Percentiles rank a stretch among this genome's conserved stretches.
Conservation (phyloP, 75 land plant genomes). For the Selaginella tamariscina region DNA sequence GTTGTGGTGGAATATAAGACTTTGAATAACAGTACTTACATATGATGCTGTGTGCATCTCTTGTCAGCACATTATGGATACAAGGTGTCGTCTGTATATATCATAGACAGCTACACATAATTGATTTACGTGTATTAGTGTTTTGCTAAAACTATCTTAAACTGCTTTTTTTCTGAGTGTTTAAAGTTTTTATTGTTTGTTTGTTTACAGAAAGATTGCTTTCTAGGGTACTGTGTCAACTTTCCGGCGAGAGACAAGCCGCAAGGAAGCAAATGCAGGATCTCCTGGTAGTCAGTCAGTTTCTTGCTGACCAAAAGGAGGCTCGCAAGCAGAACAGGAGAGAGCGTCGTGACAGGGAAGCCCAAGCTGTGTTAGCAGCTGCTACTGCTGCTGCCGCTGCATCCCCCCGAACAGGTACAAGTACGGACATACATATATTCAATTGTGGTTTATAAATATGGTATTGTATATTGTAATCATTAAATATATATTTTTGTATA, state of each 20-base stretch:
- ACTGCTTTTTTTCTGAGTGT: not conserved
- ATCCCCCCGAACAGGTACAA: constrained; percentile 64
- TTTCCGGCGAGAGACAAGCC: constrained; percentile 48
- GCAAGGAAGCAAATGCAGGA: constrained; percentile 42
- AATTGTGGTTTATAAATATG: too few relatives aligned
- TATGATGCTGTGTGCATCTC: too few relatives aligned
- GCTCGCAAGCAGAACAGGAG: constrained; percentile 81
- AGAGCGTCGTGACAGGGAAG: constrained; percentile 77
- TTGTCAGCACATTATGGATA: too few relatives aligned
- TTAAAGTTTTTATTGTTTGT: not conserved
- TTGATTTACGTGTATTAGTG: too few relatives aligned
- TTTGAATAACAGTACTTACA: too few relatives aligned
- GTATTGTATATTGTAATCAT: too few relatives aligned
- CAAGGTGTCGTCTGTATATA: too few relatives aligned
- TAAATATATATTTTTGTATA: too few relatives aligned
- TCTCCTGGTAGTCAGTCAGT: constrained; percentile 42
- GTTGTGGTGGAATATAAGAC: too few relatives aligned
- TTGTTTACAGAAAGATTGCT: constrained; percentile 60
- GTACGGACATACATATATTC: too few relatives aligned
- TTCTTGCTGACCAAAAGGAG: constrained; percentile 47
- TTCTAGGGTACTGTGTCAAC: constrained; percentile 33
- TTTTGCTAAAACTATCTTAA: not conserved
- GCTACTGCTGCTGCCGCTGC: constrained; percentile 95
- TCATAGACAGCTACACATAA: too few relatives aligned
- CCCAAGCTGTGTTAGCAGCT: constrained; percentile 83